Evolutionary conservation across 164 flowering plant genomes (phyloP), one percentile per base, ranked within the genome.

Genomic region (Vitis cinerea): DNA sequence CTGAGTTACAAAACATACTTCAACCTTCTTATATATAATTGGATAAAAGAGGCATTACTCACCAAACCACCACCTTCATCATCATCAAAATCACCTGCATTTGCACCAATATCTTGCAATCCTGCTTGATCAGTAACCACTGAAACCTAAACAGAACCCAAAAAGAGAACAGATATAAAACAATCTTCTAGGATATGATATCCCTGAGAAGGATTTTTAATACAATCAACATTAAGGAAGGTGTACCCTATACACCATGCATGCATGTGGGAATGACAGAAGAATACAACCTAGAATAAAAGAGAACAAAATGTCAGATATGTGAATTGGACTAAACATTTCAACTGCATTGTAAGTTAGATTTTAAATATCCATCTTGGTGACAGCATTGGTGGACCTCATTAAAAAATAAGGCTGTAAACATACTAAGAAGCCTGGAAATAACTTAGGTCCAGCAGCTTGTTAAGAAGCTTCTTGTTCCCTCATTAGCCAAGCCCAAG

Each of bases 61-160:
- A 94, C 99, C 97, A 94, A 84, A 74, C 97, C 94, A 68, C 90
- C 92, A 9, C 97, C 97, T 61, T 92, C 99, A 70, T 91, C 97
- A 71, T 94, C 98, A 80, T 92, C 99, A 78, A 94, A 81, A 81
- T 94, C 97, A 75, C 84, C 92, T 76, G 92, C 73, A 77, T 83
- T 89, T 51, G 70, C 81, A 23, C 88, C 97, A 69, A 76, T 76
- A 75, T 94, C 97, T 83, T 83, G 97, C 77, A 80, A 63, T 63
- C 88, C 93, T 66, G 75, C 74, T 78, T 90, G 97, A 84, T 94
- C 97, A 61, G 97, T 84, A 72, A 94, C 83, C 73, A 94, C 88
- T 52, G 99, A 94, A 30, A 94, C 99, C 98, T 94, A 50, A 50
- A 67, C 6, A 72, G 23, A 30, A 37, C 44, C 44, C 11, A 44